Evolutionary conservation across 306 rosid genomes (phyloP).

Genomic region (Fragaria iinumae): DNA sequence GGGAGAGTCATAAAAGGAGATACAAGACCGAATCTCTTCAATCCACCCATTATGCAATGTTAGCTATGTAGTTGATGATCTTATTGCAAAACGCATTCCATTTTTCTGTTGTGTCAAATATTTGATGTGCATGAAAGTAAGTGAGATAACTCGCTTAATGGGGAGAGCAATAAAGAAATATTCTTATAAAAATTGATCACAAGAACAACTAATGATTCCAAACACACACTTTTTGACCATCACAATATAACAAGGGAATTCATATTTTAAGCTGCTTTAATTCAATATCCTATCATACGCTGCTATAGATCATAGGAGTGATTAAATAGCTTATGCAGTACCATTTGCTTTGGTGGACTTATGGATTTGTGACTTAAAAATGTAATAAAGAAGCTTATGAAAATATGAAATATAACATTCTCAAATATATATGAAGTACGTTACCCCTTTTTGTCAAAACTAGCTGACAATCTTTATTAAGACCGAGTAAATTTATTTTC

Average conservation of each 20-base stretch:
- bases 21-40: slow-evolving; percentile 35
- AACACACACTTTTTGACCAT: slow-evolving; percentile 67
- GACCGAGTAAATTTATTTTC: too few species aligned
- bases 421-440: too few species aligned
- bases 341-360: too few species aligned
- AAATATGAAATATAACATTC: too few species aligned
- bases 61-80: slow-evolving; percentile 16
- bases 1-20: slow-evolving; percentile 10
- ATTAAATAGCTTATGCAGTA: too few species aligned
- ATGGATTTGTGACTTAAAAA: too few species aligned
- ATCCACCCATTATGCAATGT: slow-evolving; percentile 6
- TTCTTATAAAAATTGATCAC: slow-evolving; percentile 43
- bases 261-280: slow-evolving; percentile 22
- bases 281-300: slow-evolving; percentile 61
- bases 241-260: slow-evolving; percentile 32
- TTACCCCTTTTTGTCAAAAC: too few species aligned
- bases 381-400: too few species aligned
- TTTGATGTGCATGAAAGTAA: slow-evolving; percentile 22
- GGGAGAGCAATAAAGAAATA: slow-evolving; percentile 54
- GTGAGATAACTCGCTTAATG: slow-evolving; percentile 52
- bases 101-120: slow-evolving; percentile 20
- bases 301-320: slow-evolving; percentile 20
- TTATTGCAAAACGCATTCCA: neutral
- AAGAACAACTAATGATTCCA: slow-evolving; percentile 63
- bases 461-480: too few species aligned